Percentiles rank a stretch among this genome's conserved stretches.
Evolutionary conservation across 208 protist species (phyloP).

Genomic region (Wallacemonas sp.): DNA sequence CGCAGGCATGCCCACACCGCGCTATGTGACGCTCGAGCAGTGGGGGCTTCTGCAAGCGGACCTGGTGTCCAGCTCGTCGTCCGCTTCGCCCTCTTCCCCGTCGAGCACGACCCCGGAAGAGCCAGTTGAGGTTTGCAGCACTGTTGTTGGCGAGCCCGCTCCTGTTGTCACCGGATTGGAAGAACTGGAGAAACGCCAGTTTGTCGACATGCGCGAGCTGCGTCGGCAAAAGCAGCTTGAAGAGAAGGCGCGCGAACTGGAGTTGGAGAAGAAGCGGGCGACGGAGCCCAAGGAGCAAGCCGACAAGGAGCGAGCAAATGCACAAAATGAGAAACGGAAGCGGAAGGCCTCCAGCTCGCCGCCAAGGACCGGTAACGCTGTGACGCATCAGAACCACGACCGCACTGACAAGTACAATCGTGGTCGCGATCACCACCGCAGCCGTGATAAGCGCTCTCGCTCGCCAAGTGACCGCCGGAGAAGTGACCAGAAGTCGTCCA

Average conservation of each 20-base stretch:
- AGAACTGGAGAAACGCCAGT: slow-evolving; percentile 8
- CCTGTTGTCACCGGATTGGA: too few relatives aligned
- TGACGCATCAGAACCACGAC: too few relatives aligned
- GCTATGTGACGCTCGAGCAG: slow-evolving; percentile 5
- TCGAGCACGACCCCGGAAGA: background rate
- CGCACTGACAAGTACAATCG: too few relatives aligned
- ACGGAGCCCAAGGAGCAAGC: background rate
- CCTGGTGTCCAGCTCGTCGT: background rate
- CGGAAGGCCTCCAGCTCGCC: too few relatives aligned
- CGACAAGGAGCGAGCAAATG: background rate
- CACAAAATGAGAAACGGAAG: background rate
- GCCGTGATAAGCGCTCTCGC: background rate
- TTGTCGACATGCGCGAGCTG: slow-evolving; percentile 18
- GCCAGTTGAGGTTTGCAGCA: background rate
- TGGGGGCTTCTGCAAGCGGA: background rate
- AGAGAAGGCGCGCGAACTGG: slow-evolving; percentile 13
- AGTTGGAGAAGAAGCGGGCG: background rate
- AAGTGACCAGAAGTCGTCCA: too few relatives aligned
- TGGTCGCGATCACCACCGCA: too few relatives aligned
- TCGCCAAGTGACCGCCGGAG: background rate
- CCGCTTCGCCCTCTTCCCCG: background rate
- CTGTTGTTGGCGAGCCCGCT: too few relatives aligned
- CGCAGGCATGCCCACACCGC: slow-evolving; percentile 1
- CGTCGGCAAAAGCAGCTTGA: slow-evolving; percentile 12
- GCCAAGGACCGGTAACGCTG: too few relatives aligned